Conservation (phyloP, 2,329 filamentous ascomycete species). For the Fusarium zealandicum region DNA sequence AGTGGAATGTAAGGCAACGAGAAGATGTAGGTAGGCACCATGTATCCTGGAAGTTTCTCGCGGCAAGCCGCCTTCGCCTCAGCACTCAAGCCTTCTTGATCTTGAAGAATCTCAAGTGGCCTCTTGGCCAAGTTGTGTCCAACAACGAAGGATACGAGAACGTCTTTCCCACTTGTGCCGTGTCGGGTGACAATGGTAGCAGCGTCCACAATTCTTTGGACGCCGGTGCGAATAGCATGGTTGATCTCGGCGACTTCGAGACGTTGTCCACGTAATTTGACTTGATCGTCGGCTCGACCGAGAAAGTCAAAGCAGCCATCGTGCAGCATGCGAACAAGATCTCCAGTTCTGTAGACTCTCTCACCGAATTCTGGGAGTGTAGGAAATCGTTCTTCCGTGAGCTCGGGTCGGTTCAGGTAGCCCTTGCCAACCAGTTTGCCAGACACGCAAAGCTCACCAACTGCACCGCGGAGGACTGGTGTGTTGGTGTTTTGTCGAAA, state of each 20-base stretch:
- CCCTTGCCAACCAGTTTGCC: constrained; percentile 88
- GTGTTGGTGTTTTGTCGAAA: constrained; percentile 71
- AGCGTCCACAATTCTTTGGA: constrained; percentile 68
- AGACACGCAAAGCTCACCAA: constrained; percentile 89
- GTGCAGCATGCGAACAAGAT: constrained; percentile 81
- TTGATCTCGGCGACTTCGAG: constrained; percentile 94
- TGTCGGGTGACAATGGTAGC: constrained; percentile 79
- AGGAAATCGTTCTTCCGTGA: constrained; percentile 81
- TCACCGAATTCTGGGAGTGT: constrained; percentile 63
- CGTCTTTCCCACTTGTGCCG: constrained; percentile 75
- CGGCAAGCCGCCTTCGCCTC: constrained; percentile 69
- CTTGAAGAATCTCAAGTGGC: constrained; percentile 37
- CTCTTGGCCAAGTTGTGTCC: constrained; percentile 9
- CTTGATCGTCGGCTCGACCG: constrained; percentile 87
- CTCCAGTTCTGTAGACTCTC: constrained; percentile 84
- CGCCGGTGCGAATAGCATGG: constrained; percentile 73
- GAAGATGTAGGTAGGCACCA: constrained; percentile 88
- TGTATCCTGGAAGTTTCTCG: constrained; percentile 77
- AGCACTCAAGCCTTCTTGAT: constrained; percentile 50
- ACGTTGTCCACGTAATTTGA: constrained; percentile 88
- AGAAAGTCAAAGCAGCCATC: constrained; percentile 88
- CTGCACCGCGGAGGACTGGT: constrained; percentile 77
- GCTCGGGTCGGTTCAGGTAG: constrained; percentile 80
- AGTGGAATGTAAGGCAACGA: constrained; percentile 76
- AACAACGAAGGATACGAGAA: constrained; percentile 78